Evolutionary conservation across 768 basidiomycete genomes (phyloP).

Genomic region (Phylloporus rhodoxanthus): DNA sequence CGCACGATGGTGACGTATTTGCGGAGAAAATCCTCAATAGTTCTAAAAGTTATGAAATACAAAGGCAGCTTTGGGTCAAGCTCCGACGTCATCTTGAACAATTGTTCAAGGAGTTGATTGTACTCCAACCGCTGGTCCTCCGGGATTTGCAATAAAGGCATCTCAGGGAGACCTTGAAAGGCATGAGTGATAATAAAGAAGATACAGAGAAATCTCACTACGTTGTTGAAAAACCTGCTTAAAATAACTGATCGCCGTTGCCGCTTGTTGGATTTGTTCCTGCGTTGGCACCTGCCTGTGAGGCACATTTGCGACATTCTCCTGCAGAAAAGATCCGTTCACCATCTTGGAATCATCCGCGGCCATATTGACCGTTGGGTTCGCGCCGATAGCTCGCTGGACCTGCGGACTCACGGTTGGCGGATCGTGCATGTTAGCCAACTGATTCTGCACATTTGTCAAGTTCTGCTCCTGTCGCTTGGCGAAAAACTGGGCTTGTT

Average conservation of each 20-base stretch:
- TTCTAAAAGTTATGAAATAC: conserved; percentile 41
- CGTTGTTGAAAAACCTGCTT: conserved; percentile 33
- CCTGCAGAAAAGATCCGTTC: conserved; percentile 8
- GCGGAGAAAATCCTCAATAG: conserved; percentile 43
- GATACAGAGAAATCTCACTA: conserved; percentile 18
- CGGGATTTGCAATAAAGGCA: conserved; percentile 38
- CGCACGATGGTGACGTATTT: conserved; percentile 53
- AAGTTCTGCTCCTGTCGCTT: conserved; percentile 22
- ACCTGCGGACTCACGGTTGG: conserved; percentile 5
- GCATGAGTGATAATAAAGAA: conserved; percentile 11
- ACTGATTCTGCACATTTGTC: conserved; percentile 13
- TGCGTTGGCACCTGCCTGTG: conserved; percentile 19
- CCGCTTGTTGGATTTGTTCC: conserved; percentile 32
- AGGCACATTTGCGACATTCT: conserved; percentile 2
- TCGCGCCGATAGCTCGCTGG: conserved; percentile 17
- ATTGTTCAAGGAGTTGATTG: conserved; percentile 43
- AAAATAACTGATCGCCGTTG: conserved; percentile 24
- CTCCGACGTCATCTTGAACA: conserved; percentile 41
- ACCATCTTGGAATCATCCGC: conserved; percentile 16
- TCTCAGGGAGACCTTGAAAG: conserved; percentile 31
- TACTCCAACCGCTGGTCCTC: conserved; percentile 53
- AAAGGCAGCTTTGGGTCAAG: conserved; percentile 47
- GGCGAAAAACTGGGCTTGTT: conserved; percentile 14
- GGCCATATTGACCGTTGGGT: conserved; percentile 7
- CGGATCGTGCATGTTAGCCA: conserved; percentile 21